Evolutionary conservation across 73 alveolate genomes (phyloP).

Genomic region (Paramecium biaurelia): DNA sequence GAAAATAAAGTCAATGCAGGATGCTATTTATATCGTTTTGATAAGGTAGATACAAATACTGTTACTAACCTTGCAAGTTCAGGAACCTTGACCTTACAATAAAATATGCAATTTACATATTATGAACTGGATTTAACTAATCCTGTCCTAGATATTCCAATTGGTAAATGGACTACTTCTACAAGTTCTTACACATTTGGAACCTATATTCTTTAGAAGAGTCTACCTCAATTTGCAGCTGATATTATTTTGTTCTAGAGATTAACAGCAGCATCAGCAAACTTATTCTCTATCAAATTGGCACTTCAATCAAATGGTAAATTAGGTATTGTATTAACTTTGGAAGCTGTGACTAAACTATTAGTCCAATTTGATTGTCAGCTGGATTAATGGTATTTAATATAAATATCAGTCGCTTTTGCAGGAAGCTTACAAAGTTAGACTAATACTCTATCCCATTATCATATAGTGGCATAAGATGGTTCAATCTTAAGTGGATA

Average conservation of each 20-base stretch:
- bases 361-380: neutral
- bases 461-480: neutral
- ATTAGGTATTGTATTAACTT: neutral
- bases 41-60: neutral
- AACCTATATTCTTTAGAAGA: neutral
- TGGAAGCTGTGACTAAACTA: neutral
- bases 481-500: neutral
- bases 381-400: neutral
- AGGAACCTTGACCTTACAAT: neutral
- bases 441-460: neutral
- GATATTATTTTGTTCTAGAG: neutral
- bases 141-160: neutral
- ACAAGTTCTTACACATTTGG: neutral
- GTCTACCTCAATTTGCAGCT: neutral
- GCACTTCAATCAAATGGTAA: neutral
- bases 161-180: slow-evolving; percentile 11
- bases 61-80: neutral
- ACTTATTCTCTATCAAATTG: neutral
- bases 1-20: neutral
- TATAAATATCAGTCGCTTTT: neutral
- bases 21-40: neutral
- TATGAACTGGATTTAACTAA: neutral
- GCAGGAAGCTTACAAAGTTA: neutral
- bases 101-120: neutral
- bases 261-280: neutral